Percentiles rank a stretch among this genome's conserved stretches.
Conservation (phyloP, 23 red algal genomes). For the Agarophyton chilense region DNA sequence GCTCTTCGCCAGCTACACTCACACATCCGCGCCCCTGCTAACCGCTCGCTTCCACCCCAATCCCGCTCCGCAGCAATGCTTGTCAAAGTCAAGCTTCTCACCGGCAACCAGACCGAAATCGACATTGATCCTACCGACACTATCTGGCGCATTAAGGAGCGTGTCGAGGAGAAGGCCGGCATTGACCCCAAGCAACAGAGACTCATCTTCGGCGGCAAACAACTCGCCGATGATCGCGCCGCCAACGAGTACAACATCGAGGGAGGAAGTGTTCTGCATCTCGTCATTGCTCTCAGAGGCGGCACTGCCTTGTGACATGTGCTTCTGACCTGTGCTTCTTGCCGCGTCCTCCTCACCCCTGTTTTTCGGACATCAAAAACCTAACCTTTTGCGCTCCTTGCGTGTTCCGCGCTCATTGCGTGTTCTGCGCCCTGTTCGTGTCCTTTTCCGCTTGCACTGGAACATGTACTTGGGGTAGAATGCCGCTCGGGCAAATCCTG, state of each 20-base stretch:
- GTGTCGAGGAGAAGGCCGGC: conserved; percentile 98
- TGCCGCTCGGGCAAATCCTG: too few relatives aligned
- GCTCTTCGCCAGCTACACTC: too few relatives aligned
- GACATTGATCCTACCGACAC: conserved; percentile 96
- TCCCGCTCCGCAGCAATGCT: conserved; percentile 62
- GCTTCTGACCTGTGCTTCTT: not conserved
- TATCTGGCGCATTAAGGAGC: conserved; percentile 94
- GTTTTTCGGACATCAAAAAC: too few relatives aligned
- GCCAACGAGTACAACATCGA: conserved; percentile 98
- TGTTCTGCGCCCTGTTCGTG: too few relatives aligned
- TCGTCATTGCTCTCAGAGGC: conserved; percentile 94
- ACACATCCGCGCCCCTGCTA: not conserved
- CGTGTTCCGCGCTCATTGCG: too few relatives aligned
- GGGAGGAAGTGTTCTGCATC: conserved; percentile 95
- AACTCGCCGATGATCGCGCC: conserved; percentile 83
- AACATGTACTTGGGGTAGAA: too few relatives aligned
- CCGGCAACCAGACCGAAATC: conserved; percentile 95
- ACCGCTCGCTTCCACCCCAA: not conserved
- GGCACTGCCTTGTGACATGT: conserved; percentile 7
- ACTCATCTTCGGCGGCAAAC: conserved; percentile 95
- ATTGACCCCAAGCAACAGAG: conserved; percentile 97
- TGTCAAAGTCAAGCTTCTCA: conserved; percentile 97
- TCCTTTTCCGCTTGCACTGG: too few relatives aligned
- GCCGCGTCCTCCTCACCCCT: too few relatives aligned
- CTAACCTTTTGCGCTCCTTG: too few relatives aligned